These are phyloP conservation scores for Diplodia corticola DNA, from an alignment of 2,329 filamentous ascomycete species.

Conservation along the genomic window DNA sequence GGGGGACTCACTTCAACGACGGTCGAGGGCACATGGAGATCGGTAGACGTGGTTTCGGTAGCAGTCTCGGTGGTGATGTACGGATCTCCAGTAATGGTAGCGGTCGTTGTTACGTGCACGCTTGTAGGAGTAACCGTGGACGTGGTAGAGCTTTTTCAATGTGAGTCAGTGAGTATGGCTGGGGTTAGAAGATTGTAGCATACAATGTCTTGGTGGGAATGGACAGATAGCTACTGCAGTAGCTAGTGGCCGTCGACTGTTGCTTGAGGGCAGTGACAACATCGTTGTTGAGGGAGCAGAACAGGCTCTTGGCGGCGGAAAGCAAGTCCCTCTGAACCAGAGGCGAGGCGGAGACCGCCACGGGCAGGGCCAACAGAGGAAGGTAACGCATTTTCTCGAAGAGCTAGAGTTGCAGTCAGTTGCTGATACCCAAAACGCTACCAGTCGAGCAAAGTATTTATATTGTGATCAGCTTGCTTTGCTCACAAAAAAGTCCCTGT, in stretches of 20 bases:
- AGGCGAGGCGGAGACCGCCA: background rate
- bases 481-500: background rate
- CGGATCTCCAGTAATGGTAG: background rate
- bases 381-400: background rate
- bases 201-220: constrained; percentile 1
- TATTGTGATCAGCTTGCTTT: background rate
- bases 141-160: background rate
- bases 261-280: background rate
- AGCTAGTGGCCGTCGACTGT: constrained; percentile 1
- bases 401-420: background rate
- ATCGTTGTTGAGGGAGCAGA: background rate
- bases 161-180: background rate
- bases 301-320: background rate
- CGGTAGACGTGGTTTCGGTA: background rate
- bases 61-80: background rate
- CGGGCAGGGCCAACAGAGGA: background rate
- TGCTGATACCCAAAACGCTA: background rate
- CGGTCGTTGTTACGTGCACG: background rate
- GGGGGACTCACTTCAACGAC: background rate
- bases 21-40: background rate
- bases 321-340: background rate
- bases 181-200: background rate
- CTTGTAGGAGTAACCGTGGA: background rate
- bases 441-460: background rate
- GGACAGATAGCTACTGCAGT: constrained; percentile 1